Percentiles rank a stretch among this genome's conserved stretches.
Evolutionary conservation across 192 early-diverging fungal species (phyloP).

Genomic region (Entrophospora sp.): DNA sequence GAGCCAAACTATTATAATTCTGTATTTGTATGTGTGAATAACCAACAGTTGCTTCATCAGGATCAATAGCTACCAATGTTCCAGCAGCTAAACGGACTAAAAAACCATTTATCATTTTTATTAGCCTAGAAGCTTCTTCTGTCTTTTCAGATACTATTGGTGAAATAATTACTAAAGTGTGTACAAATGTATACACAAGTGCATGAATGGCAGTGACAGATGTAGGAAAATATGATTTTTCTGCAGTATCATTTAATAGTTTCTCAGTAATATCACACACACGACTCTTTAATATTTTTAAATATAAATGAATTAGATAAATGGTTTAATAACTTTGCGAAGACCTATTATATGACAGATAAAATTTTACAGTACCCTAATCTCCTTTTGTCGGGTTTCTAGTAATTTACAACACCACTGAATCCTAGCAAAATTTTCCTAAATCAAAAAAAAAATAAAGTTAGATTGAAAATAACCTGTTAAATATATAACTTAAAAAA

Average conservation of each 20-base stretch:
- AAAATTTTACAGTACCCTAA: slow-evolving; percentile 20
- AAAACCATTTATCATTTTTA: slow-evolving; percentile 5
- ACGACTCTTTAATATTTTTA: slow-evolving; percentile 16
- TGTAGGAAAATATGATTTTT: slow-evolving; percentile 18
- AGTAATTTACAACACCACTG: slow-evolving; percentile 28
- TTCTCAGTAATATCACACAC: slow-evolving; percentile 21
- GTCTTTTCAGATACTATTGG: background rate
- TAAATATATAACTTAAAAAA: background rate
- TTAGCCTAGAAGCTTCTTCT: background rate
- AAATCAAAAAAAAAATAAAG: no score
- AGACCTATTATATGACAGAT: background rate
- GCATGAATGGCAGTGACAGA: slow-evolving; percentile 25
- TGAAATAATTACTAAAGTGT: slow-evolving; percentile 19
- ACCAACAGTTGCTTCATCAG: slow-evolving; percentile 7
- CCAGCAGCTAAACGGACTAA: slow-evolving; percentile 13
- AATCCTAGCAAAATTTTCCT: slow-evolving; percentile 31
- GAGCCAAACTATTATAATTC: slow-evolving; percentile 15
- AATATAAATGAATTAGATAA: background rate
- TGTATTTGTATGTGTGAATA: slow-evolving; percentile 11
- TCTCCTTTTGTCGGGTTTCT: slow-evolving; percentile 3
- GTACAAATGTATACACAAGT: slow-evolving; percentile 27
- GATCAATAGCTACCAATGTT: slow-evolving; percentile 11
- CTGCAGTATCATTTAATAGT: slow-evolving; percentile 5
- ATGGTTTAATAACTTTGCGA: background rate
- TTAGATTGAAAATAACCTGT: background rate